Base-by-base conservation (phyloP, 1,284 basidiomycete genomes). In the Apiotrichum gamsii region DNA sequence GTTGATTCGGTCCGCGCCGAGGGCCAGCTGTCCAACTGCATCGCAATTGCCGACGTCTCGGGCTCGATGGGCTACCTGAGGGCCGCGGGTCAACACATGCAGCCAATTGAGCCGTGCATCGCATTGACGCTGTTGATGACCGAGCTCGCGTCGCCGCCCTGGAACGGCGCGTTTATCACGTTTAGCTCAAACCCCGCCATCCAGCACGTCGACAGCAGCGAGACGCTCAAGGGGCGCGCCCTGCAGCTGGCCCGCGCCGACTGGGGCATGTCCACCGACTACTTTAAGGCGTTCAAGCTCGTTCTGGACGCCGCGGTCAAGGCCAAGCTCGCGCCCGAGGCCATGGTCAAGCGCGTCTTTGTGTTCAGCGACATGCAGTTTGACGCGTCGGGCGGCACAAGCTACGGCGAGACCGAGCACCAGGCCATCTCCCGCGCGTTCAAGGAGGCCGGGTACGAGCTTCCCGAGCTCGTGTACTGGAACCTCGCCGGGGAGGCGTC, bases 291-390 rank as follows among this genome's bases (percentile, higher is more conserved):
- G 3, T 62, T 64, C 52, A 43, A 57, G 24, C 31, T 55, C 11
- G 61, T 85, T 16, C 76, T 86, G 8, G 77, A 78, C 0, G 75
- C 80, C 5, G 83, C 83, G 4, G 56, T 77, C 45, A 58, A 74
- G 57, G 67, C 81, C 58, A 72, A 78, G 0, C 69, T 87, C n/a
- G 72, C 74, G 39, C 76, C 75, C 47, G 81, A 82, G 42, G 77
- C 84, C 43, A 85, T 86, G 83, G 76, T 85, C 49, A 82, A 83
- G 70, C 77, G 80, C 13, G 67, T 87, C 0, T 85, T 86, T 59
- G 75, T 85, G 34, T 86, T 87, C 64, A 78, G 78, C 5, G 83
- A 86, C 60, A 85, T 86, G 84, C 83, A 85, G 68, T 86, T 86
- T 53, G 81, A 86, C 61, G 46, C 49, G 3, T 69, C 72, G 44